These are phyloP conservation scores for Kingdonia uniflora DNA, from an alignment of 164 flowering plant genomes.

Conservation along the genomic window DNA sequence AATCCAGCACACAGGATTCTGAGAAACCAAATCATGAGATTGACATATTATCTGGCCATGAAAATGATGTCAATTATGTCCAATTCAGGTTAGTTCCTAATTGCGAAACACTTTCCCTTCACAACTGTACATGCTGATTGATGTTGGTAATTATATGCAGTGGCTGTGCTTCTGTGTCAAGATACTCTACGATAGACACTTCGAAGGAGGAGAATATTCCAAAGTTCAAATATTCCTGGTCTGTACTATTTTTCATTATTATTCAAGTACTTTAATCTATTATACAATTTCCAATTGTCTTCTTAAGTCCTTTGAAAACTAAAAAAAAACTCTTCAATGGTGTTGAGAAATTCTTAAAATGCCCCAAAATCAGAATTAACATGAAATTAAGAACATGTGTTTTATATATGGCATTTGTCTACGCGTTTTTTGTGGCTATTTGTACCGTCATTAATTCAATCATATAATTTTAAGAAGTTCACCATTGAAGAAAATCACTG, in stretches of 20 bases:
- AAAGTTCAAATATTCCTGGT: conserved; percentile 81
- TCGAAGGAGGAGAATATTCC: conserved; percentile 56
- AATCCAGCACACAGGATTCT: conserved; percentile 42
- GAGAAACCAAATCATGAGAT: conserved; percentile 78
- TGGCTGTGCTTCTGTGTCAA: conserved; percentile 75
- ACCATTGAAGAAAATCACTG: too few relatives aligned
- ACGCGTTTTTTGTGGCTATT: too few relatives aligned
- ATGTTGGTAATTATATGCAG: conserved; percentile 26
- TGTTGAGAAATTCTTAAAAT: too few relatives aligned
- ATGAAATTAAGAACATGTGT: too few relatives aligned
- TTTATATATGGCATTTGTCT: too few relatives aligned
- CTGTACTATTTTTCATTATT: conserved; percentile 8
- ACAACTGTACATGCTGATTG: conserved; percentile 3
- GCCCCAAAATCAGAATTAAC: too few relatives aligned
- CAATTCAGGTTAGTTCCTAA: conserved; percentile 60
- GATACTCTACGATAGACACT: conserved; percentile 43
- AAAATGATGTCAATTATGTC: conserved; percentile 90
- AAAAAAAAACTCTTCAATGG: too few relatives aligned
- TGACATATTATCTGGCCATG: conserved; percentile 85
- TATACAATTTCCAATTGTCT: neutral
- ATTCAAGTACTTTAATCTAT: neutral
- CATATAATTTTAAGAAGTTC: too few relatives aligned
- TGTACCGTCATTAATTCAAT: too few relatives aligned
- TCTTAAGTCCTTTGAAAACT: neutral
- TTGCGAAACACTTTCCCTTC: neutral